phyloP scores from a whole-genome alignment of 2,329 filamentous ascomycete genomes.

The Sphaerostilbella broomeana region DNA sequence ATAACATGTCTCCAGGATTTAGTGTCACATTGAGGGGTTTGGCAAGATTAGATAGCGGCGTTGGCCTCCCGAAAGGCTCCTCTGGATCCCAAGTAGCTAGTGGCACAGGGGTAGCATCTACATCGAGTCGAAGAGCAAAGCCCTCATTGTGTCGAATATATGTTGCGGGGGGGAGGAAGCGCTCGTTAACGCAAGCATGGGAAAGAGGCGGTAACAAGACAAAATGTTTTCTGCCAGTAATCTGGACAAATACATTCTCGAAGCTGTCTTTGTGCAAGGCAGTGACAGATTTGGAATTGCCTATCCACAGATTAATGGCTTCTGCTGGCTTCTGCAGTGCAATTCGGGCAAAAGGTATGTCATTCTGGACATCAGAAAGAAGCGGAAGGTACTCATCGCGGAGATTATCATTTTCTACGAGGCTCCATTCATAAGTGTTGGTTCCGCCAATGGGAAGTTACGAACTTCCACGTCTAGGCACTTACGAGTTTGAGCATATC shows the following conservation, averaged over 20 bases:
- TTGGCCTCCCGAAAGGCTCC: constrained; percentile 39
- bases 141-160: constrained; percentile 40
- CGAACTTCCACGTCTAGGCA: too few relatives aligned
- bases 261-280: constrained; percentile 78
- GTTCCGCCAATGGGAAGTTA: too few relatives aligned
- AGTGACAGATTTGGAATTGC: constrained; percentile 62
- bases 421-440: too few relatives aligned
- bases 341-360: constrained; percentile 66
- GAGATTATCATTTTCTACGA: constrained; percentile 78
- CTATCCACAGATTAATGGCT: constrained; percentile 78
- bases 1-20: constrained; percentile 70
- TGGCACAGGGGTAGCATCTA: constrained; percentile 42
- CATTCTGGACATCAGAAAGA: constrained; percentile 53
- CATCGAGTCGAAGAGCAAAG: constrained; percentile 31
- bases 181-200: constrained; percentile 63
- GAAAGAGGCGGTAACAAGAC: constrained; percentile 65
- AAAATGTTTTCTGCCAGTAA: constrained; percentile 68
- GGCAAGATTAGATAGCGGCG: constrained; percentile 53
- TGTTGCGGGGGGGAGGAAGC: constrained; percentile 46
- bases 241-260: constrained; percentile 77
- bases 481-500: constrained; percentile 71
- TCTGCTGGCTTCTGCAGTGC: constrained; percentile 61
- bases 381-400: constrained; percentile 63
- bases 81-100: constrained; percentile 74
- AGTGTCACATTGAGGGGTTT: constrained; percentile 61